These are phyloP conservation scores for Hortiboletus campestris DNA, from an alignment of 768 basidiomycete genomes.

Conservation along the genomic window DNA sequence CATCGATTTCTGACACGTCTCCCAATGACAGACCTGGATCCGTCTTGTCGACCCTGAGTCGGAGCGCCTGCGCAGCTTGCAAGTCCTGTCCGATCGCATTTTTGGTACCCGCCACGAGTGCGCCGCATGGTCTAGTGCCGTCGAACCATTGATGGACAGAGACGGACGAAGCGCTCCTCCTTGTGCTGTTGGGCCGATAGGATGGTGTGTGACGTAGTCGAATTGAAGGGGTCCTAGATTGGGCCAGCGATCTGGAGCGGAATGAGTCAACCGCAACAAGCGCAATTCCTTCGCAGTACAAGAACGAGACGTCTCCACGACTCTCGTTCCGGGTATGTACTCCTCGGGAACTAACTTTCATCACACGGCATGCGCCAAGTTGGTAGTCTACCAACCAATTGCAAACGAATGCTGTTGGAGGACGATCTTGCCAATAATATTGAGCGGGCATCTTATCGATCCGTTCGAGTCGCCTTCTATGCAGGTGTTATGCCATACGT, in stretches of 20 bases:
- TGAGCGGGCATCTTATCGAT: too few species aligned
- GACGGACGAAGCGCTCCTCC: background rate
- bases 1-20: conserved; percentile 17
- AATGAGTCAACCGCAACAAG: background rate
- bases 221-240: background rate
- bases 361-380: too few species aligned
- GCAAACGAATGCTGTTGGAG: too few species aligned
- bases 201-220: conserved; percentile 1
- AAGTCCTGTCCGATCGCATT: too few species aligned
- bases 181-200: background rate
- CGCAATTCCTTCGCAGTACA: background rate
- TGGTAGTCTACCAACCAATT: too few species aligned
- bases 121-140: background rate
- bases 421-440: too few species aligned
- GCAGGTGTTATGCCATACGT: too few species aligned
- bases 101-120: background rate
- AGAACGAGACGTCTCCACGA: too few species aligned
- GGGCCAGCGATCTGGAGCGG: background rate
- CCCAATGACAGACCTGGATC: conserved; percentile 16
- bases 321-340: too few species aligned
- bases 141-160: conserved; percentile 7
- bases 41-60: conserved; percentile 9
- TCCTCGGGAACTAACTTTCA: too few species aligned
- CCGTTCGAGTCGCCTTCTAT: too few species aligned
- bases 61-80: conserved; percentile 4